phyloP scores from a whole-genome alignment of 495 filamentous ascomycete genomes.

The Pseudevernia furfuracea region DNA sequence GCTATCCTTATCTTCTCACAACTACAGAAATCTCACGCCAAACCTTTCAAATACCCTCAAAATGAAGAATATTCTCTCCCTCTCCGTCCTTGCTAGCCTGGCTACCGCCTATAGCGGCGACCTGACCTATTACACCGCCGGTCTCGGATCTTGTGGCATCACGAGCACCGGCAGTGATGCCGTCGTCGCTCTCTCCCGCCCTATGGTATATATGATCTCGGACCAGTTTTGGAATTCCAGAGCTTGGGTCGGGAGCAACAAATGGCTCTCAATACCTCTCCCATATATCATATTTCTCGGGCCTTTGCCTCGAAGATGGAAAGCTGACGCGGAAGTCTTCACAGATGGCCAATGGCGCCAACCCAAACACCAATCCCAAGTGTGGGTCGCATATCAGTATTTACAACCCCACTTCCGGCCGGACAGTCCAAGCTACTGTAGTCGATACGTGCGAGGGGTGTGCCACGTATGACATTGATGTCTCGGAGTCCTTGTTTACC shows the following conservation, averaged over 20 bases:
- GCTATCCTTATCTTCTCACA: not conserved
- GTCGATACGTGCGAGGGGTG: slow-evolving; percentile 12
- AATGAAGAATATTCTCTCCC: not conserved
- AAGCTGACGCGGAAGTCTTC: not conserved
- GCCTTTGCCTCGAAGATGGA: not conserved
- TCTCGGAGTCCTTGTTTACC: slow-evolving; percentile 3
- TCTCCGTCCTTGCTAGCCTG: slow-evolving; percentile 3
- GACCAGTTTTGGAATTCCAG: not conserved
- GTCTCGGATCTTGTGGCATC: slow-evolving; percentile 17
- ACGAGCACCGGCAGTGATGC: not conserved
- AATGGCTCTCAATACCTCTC: not conserved
- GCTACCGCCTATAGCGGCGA: slow-evolving; percentile 6
- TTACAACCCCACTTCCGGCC: slow-evolving; percentile 4
- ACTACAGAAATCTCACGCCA: not conserved
- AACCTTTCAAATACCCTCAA: not conserved
- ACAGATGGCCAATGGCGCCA: slow-evolving; percentile 13
- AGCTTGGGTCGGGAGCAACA: not conserved
- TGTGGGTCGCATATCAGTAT: slow-evolving; percentile 16
- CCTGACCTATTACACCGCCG: slow-evolving; percentile 13
- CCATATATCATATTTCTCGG: not conserved
- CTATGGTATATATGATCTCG: not conserved
- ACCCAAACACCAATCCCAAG: slow-evolving; percentile 15
- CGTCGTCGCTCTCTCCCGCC: slow-evolving; percentile 14
- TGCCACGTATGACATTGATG: slow-evolving; percentile 13
- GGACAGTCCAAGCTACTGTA: slow-evolving; percentile 1